Base-by-base conservation (phyloP, 768 basidiomycete genomes). In the Suillus decipiens region DNA sequence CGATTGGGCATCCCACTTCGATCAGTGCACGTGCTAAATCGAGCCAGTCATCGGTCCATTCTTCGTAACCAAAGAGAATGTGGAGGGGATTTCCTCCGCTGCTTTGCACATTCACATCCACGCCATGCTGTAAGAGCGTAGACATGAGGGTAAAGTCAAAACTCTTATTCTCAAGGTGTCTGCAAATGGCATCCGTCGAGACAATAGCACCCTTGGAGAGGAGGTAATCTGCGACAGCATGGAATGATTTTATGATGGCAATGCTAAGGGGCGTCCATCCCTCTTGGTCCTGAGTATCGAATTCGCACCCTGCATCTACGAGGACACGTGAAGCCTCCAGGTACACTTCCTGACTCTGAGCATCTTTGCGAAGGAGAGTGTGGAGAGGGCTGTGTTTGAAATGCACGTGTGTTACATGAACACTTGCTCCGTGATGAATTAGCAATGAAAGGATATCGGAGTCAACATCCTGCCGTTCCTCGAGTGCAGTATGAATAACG, bases 291-390 rank as follows among this genome's bases (percentile, higher is more conserved):
- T 5, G 4, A 2, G 15, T 0, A 24, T 64, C 31, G 5, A 59
- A 62, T 11, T 68, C 43, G 7, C 69, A 65, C 1, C 66, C 69
- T 34, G 34, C 59, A 1, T 8, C 59, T 1, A 65, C n/a, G 3
- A 69, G 59, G 5, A 54, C 4, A 37, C 60, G 60, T 2, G 31
- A 15, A 37, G 64, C 33, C 5, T 60, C 64, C 37, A 68, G 28
- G 59, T 43, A 60, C 1, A 11, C 2, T n/a, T 28, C 42, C 24
- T 43, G 28, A 1, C 28, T 19, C 17, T 19, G 31, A 19, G 17
- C 10, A 51, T 10, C 17, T 33, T 17, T 51, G 10, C 31, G 50
- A 33, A 51, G 19, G 50, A 51, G 50, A 19, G 50, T 51, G 31
- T 51, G 50, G 28, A 51, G 50, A 33, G 51, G 51, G 33, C 2